Percentiles rank a stretch among this genome's conserved stretches.
phyloP scores from a whole-genome alignment of 2,329 filamentous ascomycete genomes.

The Phyllosticta citribraziliensis region DNA sequence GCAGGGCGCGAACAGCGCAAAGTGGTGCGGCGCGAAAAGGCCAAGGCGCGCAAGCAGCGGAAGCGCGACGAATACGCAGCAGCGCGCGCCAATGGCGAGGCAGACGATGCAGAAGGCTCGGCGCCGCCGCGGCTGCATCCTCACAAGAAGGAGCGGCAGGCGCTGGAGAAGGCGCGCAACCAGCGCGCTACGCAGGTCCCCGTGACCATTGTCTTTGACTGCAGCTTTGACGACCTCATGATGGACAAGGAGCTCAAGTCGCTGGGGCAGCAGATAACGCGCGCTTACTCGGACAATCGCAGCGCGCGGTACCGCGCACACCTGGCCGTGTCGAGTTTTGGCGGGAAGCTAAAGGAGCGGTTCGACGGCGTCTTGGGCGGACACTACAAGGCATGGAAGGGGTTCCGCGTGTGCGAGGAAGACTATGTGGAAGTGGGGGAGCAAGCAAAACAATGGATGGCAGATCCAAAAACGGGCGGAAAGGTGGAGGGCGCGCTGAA shows the following conservation, averaged over 20 bases:
- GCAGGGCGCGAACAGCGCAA: conserved; percentile 52
- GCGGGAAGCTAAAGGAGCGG: conserved; percentile 61
- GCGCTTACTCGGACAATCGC: conserved; percentile 82
- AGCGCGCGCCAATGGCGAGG: neutral
- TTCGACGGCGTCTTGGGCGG: conserved; percentile 67
- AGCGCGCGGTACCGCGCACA: conserved; percentile 58
- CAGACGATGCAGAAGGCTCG: conserved; percentile 8
- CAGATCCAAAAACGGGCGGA: conserved; percentile 43
- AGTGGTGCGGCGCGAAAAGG: conserved; percentile 48
- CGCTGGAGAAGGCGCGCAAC: conserved; percentile 15
- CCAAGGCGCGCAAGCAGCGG: conserved; percentile 42
- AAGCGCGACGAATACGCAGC: conserved; percentile 31
- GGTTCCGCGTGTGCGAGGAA: conserved; percentile 60
- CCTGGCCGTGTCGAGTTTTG: conserved; percentile 69
- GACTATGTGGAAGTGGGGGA: conserved; percentile 64
- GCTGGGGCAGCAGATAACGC: conserved; percentile 71
- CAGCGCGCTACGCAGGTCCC: conserved; percentile 51
- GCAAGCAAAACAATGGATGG: conserved; percentile 60
- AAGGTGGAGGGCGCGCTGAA: conserved; percentile 51
- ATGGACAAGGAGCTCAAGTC: conserved; percentile 75
- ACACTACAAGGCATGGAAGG: conserved; percentile 70
- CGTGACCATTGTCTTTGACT: conserved; percentile 77
- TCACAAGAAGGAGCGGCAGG: conserved; percentile 12
- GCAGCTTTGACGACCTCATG: conserved; percentile 88
- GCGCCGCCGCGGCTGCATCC: conserved; percentile 17